A percentile compares a stretch with the other conserved stretches of the same genome.
phyloP scores from a whole-genome alignment of 106 monocot species.

The Acorus calamus region DNA sequence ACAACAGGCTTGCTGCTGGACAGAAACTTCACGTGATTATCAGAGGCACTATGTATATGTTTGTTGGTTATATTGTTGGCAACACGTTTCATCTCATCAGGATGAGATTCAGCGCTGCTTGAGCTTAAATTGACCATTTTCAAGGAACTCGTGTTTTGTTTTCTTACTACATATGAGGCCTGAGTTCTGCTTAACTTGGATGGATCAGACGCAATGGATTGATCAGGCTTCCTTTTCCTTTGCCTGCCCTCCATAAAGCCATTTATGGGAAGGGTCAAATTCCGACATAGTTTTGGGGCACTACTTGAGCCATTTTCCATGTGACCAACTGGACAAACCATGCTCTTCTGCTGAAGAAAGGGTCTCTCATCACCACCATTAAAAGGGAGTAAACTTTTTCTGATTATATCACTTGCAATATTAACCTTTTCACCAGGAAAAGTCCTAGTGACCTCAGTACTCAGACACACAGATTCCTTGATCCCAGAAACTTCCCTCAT shows the following conservation, averaged over 20 bases:
- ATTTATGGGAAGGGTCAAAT: not conserved
- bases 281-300: not conserved
- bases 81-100: too few relatives aligned
- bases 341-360: not conserved
- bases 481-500: not conserved
- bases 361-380: not conserved
- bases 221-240: slow-evolving; percentile 6
- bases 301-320: not conserved
- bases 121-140: too few relatives aligned
- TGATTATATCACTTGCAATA: not conserved
- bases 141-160: too few relatives aligned
- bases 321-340: not conserved
- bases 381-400: not conserved
- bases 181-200: slow-evolving; percentile 4
- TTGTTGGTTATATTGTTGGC: too few relatives aligned
- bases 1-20: too few relatives aligned
- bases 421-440: not conserved
- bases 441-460: not conserved
- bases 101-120: too few relatives aligned
- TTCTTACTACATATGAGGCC: too few relatives aligned
- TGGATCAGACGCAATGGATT: not conserved
- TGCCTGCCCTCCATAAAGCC: not conserved
- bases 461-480: too few relatives aligned
- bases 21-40: too few relatives aligned
- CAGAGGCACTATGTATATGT: too few relatives aligned